Evolutionary conservation across 2,329 filamentous ascomycete genomes (phyloP), one percentile per base, ranked within the genome.

Genomic region (Microcyclosporella mali): DNA sequence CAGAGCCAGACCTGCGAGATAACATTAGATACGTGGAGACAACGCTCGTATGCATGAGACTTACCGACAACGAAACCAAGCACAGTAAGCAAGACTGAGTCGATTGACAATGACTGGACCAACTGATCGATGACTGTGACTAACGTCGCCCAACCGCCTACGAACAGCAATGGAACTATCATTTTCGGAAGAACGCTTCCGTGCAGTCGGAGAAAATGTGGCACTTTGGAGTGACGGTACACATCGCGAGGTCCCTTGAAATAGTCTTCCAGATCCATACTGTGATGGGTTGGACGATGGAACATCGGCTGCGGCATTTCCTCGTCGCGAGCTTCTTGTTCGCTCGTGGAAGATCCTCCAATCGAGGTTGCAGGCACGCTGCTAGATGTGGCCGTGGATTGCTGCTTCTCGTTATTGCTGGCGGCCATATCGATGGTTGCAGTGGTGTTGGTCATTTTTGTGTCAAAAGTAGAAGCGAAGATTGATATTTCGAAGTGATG

Each of bases 51-150:
- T 17, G 6, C 85, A 1, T 81, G 81, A 50, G 76, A 84, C 45
- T 84, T 79, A 75, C 81, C 81, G 62, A 88, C 83, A 47, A 88
- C 82, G 68, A 89, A 88, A 82, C 85, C 85, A 33, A 84, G 76
- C 40, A 89, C 79, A 1, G 84, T 88, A 40, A 89, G 72, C 15
- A 88, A 70, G 25, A 87, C 73, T n/a, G 73, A 79, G 59, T 75
- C 74, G 50, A 88, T 79, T 34, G 73, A 74, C 9, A 60, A 30
- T 11, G 16, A 14, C 48, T 72, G 61, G 10, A 74, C 65, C 37
- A 67, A 67, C 43, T 69, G 55, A 10, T 68, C 70, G 54, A 85
- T 69, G 46, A 67, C 64, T 10, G 81, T 84, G 48, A 88, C 79
- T 28, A 73, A 61, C 1, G 81, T 82, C 1, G 82, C 71, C 84